Evolutionary conservation across 495 filamentous ascomycete genomes (phyloP).

Genomic region (Aspergillus nidulans): DNA sequence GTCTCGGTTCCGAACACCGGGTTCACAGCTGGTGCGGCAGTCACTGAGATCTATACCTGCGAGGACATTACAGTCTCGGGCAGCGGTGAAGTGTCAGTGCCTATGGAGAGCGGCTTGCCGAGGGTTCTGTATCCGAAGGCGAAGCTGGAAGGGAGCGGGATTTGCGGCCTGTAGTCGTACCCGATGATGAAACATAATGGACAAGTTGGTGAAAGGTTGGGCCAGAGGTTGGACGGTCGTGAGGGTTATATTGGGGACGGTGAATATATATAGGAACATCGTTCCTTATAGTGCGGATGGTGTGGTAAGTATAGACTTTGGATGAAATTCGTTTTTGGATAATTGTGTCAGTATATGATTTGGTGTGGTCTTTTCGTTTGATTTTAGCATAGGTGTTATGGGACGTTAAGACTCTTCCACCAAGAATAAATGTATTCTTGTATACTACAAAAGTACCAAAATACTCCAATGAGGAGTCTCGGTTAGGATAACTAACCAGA

Average conservation of each 20-base stretch:
- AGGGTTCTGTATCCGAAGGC: conserved; percentile 23
- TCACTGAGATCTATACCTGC: conserved; percentile 48
- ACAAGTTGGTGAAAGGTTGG: no score
- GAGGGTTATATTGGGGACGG: no score
- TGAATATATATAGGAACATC: no score
- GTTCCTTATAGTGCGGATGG: no score
- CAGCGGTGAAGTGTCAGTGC: conserved; percentile 30
- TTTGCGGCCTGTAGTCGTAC: not conserved
- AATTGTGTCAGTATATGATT: no score
- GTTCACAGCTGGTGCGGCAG: conserved; percentile 23
- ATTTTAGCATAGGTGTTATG: no score
- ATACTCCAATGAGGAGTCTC: not conserved
- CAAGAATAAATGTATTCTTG: no score
- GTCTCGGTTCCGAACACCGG: conserved; percentile 43
- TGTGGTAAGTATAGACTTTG: no score
- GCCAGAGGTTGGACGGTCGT: no score
- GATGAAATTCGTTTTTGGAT: no score
- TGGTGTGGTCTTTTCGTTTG: no score
- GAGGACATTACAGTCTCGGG: conserved; percentile 31
- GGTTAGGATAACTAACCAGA: not conserved
- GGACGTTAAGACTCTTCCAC: not conserved
- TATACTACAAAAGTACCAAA: not conserved
- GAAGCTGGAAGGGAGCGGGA: conserved; percentile 4
- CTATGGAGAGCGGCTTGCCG: conserved; percentile 30
- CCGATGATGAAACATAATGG: no score